Base-by-base conservation (phyloP, 2,329 filamentous ascomycete species). In the Tolypocladium guangdongense region DNA sequence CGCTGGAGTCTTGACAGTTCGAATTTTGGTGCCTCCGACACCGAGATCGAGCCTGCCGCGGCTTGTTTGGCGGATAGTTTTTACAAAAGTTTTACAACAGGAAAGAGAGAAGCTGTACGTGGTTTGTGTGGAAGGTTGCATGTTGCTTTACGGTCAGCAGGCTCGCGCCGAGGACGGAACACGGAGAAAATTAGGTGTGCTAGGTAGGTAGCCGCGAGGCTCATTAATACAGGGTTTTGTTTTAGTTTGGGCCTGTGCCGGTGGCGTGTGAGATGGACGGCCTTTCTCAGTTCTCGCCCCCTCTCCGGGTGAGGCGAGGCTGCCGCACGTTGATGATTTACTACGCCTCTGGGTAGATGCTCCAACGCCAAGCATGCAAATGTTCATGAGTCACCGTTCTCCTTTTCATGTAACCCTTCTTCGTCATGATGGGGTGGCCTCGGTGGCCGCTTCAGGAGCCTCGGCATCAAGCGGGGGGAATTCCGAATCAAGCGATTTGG, bases 391-490 rank as follows among this genome's bases (percentile, higher is more conserved):
- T 12, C 18, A 20, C 11, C 27, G 30, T 32, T 6, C 7, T n/a
- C 18, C 1, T 14, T n/a, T 11, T 7, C 18, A 33, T 14, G 27
- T 4, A 47, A 20, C 10, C 27, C 4, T 20, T 7, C 16, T 10
- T 24, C 22, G 16, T 52, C 41, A 49, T 24, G 56, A 54, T 27
- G 45, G 32, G 3, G 30, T 24, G 12, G 49, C 6, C 11, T 50
- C 46, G 27, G 52, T 12, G 36, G 38, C 39, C 18, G 55, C 52
- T 14, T 49, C 48, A 8, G 41, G 36, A 35, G 52, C 12, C 16
- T 69, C 63, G n/a, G 56, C 38, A 22, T 75, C 70, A 24, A 70
- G 58, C 10, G 71, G 64, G 2, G 69, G 69, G 24, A 70, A 71
- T 12, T 70, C 67, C 11, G 59, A 57, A 46, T 71, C 69, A 3